Evolutionary conservation across 192 early-diverging fungal species (phyloP), one percentile per base, ranked within the genome.

Genomic region (Geranomyces variabilis): DNA sequence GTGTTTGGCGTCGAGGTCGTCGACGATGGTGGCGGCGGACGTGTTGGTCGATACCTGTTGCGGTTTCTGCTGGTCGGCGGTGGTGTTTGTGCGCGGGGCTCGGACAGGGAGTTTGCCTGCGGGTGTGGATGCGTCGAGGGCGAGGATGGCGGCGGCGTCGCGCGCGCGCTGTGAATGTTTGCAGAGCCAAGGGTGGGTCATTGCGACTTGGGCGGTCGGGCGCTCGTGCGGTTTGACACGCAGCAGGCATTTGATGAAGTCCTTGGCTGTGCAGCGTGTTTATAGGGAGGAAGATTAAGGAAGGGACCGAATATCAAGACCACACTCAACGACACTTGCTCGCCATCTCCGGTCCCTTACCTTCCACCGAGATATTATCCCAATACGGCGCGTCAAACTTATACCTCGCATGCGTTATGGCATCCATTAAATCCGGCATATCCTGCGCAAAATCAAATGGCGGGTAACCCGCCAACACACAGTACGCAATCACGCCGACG

Each of bases 401-500:
- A 70, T 88, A 94, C 51, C 80, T 76, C 48, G 84, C 89, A 24
- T 69, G 48, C 48, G 83, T 69, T 28, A 91, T 87, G 45, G 66
- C 73, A 63, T 86, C 87, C 21, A 81, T 34, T 36, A 84, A 73
- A 26, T 88, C 76, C 24, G 73, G 73, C 12, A 81, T 72, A 67
- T 88, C 80, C 34, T 86, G 83, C 61, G 77, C 71, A 45, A 72
- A 69, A 64, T 74, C 84, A 71, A 96, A 96, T 28, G 94, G 94
- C 29, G 90, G 91, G 73, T 85, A 89, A 15, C 94, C 92, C 65
- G 86, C 92, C 6, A 96, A 79, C 28, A 83, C 88, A 65, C 93
- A 89, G 75, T 94, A 96, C 31, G 94, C 80, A 28, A 96, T 93
- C 0, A 95, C 92, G n/a, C 95, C 95, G 12, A 94, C 74, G 62